Evolutionary conservation across 768 basidiomycete genomes (phyloP).

Genomic region (Coprinopsis strossmayeri): DNA sequence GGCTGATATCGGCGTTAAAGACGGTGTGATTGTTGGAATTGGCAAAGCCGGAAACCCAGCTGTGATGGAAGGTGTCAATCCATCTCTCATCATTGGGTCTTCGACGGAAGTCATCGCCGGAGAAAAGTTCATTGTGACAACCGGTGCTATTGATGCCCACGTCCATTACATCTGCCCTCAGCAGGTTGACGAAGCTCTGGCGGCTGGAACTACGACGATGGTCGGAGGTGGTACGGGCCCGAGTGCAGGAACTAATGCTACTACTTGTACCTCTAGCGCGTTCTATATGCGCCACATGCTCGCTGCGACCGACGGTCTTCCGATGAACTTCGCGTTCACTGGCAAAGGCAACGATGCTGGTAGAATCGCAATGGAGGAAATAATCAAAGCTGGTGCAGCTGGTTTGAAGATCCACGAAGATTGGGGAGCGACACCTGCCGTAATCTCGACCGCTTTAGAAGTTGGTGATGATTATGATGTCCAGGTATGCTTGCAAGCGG

Average conservation of each 20-base stretch:
- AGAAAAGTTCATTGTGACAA: constrained; percentile 89
- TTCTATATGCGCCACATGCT: constrained; percentile 92
- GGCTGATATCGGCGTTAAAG: constrained; percentile 93
- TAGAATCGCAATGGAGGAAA: constrained; percentile 64
- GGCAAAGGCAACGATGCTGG: constrained; percentile 96
- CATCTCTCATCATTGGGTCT: constrained; percentile 73
- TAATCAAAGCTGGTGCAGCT: constrained; percentile 75
- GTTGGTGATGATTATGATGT: constrained; percentile 91
- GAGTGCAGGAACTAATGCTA: constrained; percentile 82
- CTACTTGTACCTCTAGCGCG: constrained; percentile 88
- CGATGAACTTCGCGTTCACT: constrained; percentile 92
- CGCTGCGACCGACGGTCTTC: constrained; percentile 80
- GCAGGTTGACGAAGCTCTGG: constrained; percentile 79
- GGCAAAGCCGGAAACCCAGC: constrained; percentile 99
- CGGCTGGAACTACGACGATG: constrained; percentile 84
- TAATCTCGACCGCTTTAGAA: constrained; percentile 69
- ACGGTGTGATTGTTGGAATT: constrained; percentile 76
- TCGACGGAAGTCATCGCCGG: constrained; percentile 95
- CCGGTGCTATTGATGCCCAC: constrained; percentile 89
- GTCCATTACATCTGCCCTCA: constrained; percentile 96
- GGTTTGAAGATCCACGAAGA: constrained; percentile 97
- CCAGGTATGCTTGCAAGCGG: constrained; percentile 46
- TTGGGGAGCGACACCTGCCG: constrained; percentile 88
- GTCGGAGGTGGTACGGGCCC: constrained; percentile 97
- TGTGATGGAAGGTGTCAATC: constrained; percentile 75